Percentiles rank a stretch among this genome's conserved stretches.
These are phyloP conservation scores for Dictyostelium purpureum DNA, from an alignment of 78 protist species.

Conservation along the genomic window DNA sequence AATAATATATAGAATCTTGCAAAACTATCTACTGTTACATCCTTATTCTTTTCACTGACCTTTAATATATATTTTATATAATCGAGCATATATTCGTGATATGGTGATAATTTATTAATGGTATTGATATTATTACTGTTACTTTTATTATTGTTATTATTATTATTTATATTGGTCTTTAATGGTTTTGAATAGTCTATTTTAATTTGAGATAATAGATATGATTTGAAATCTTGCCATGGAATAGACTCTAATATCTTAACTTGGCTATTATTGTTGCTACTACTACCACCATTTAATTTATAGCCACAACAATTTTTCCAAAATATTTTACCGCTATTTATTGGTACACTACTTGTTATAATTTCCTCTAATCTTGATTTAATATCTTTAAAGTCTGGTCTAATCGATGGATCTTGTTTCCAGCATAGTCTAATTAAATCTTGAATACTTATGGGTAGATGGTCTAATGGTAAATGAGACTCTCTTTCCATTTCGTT, in stretches of 20 bases:
- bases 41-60: not conserved
- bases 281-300: not conserved
- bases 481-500: not conserved
- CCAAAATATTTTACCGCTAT: slow-evolving; percentile 15
- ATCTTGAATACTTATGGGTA: slow-evolving; percentile 20
- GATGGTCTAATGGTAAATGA: slow-evolving; percentile 1
- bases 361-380: not conserved
- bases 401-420: slow-evolving; percentile 11
- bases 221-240: too few relatives aligned
- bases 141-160: not conserved
- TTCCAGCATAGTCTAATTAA: slow-evolving; percentile 6
- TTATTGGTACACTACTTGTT: not conserved
- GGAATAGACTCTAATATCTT: too few relatives aligned
- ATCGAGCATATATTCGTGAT: slow-evolving; percentile 7
- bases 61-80: not conserved
- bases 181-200: too few relatives aligned
- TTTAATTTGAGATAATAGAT: too few relatives aligned
- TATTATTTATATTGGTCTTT: not conserved
- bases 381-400: not conserved
- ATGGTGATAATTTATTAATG: too few relatives aligned
- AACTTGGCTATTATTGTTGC: too few relatives aligned
- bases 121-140: not conserved
- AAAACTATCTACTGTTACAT: not conserved
- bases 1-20: not conserved
- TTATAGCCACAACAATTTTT: not conserved